Percentiles rank a stretch among this genome's conserved stretches.
phyloP scores from a whole-genome alignment of 768 basidiomycete genomes.

The Russula lepida region DNA sequence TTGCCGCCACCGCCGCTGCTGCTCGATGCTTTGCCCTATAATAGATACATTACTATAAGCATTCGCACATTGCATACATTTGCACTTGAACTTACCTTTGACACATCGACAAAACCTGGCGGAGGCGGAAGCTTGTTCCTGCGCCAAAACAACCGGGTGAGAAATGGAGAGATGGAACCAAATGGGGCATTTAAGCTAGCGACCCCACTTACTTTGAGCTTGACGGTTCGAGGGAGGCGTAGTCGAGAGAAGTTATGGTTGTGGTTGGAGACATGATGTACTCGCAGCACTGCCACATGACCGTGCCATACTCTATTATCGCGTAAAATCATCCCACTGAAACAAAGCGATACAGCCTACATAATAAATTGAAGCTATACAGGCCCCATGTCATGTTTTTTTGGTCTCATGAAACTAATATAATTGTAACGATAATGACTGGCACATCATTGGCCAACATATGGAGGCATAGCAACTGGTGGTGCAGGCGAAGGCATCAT shows the following conservation, averaged over 20 bases:
- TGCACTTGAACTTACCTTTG: constrained; percentile 11
- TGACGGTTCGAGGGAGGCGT: constrained; percentile 6
- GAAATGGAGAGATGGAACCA: background rate
- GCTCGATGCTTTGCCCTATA: constrained; percentile 34
- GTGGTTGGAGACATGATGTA: constrained; percentile 1
- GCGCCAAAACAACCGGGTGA: background rate
- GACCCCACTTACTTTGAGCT: constrained; percentile 3
- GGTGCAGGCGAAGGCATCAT: constrained; percentile 37
- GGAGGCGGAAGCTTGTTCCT: constrained; percentile 9
- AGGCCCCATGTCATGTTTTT: background rate
- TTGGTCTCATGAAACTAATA: background rate
- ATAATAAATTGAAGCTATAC: background rate
- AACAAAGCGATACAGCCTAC: no score
- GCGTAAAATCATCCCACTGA: background rate
- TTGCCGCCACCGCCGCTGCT: constrained; percentile 23
- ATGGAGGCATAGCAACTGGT: constrained; percentile 1
- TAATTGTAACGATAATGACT: constrained; percentile 1
- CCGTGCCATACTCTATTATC: no score
- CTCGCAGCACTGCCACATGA: background rate
- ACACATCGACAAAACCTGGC: constrained; percentile 9
- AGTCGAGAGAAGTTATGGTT: constrained; percentile 1
- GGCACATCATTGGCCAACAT: constrained; percentile 9
- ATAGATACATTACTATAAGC: background rate
- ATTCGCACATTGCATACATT: no score
- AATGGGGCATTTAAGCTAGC: background rate